These are phyloP conservation scores for Teunomyces pallodes DNA, from an alignment of 805 yeast species.

Conservation along the genomic window DNA sequence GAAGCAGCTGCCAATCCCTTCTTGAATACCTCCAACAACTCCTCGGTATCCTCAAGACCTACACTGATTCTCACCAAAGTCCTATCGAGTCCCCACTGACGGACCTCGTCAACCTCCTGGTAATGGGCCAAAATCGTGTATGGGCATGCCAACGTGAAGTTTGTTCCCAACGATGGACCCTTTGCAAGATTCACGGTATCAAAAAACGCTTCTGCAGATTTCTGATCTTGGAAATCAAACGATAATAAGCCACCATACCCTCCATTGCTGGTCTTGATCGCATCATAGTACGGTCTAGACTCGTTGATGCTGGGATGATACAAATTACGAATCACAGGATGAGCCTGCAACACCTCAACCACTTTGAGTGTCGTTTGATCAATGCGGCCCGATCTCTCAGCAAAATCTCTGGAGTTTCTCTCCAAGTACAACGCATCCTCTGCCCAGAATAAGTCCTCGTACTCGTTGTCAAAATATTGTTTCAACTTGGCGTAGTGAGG, in stretches of 20 bases:
- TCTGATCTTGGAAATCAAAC: constrained; percentile 61
- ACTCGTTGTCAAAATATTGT: constrained; percentile 47
- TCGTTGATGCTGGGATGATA: constrained; percentile 66
- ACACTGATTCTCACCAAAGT: constrained; percentile 77
- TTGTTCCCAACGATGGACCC: constrained; percentile 91
- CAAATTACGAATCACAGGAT: constrained; percentile 57
- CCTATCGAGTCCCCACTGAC: constrained; percentile 78
- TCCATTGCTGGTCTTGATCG: constrained; percentile 61
- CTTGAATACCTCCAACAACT: constrained; percentile 49
- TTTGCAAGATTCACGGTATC: constrained; percentile 68
- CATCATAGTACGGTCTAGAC: constrained; percentile 67
- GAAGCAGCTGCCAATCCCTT: constrained; percentile 49
- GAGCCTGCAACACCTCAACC: constrained; percentile 49
- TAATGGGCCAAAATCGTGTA: constrained; percentile 86
- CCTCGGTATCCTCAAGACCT: constrained; percentile 74
- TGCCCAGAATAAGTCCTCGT: constrained; percentile 79
- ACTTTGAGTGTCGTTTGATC: constrained; percentile 56
- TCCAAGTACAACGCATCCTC: constrained; percentile 93
- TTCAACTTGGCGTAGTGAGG: constrained; percentile 49
- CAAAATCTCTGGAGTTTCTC: constrained; percentile 89
- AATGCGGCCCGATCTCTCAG: constrained; percentile 54
- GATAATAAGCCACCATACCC: constrained; percentile 91
- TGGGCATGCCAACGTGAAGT: constrained; percentile 86
- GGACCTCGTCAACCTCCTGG: constrained; percentile 75
- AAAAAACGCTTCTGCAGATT: constrained; percentile 71